A percentile compares a stretch with the other conserved stretches of the same genome.
Evolutionary conservation across 2,329 filamentous ascomycete genomes (phyloP).

Genomic region (Trichoderma sp.): DNA sequence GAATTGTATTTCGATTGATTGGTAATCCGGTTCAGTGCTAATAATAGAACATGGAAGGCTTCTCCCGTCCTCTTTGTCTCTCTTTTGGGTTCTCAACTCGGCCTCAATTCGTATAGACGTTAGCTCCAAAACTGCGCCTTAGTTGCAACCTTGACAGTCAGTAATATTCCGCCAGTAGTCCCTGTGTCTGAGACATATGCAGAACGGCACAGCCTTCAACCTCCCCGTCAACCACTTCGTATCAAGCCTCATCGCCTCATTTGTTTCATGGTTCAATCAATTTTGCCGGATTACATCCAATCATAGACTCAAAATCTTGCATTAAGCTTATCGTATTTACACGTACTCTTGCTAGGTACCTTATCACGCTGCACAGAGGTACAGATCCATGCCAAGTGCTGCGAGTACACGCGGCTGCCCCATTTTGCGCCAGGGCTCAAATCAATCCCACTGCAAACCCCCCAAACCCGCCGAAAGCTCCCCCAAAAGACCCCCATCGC

Average conservation of each 20-base stretch:
- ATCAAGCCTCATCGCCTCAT: background rate
- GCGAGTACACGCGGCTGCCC: background rate
- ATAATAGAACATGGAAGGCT: background rate
- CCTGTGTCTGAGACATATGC: background rate
- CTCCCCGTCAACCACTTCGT: background rate
- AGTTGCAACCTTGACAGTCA: background rate
- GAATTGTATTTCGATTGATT: background rate
- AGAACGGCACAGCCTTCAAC: background rate
- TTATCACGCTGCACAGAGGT: background rate
- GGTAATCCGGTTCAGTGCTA: background rate
- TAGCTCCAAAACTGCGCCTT: constrained; percentile 1
- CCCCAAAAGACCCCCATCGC: background rate
- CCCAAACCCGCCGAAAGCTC: background rate
- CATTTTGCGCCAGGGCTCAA: background rate
- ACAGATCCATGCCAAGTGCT: background rate
- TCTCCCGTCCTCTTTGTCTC: background rate
- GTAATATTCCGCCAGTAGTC: background rate
- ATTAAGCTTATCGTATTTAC: background rate
- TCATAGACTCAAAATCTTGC: background rate
- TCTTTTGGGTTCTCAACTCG: background rate
- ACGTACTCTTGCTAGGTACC: background rate
- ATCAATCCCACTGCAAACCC: background rate
- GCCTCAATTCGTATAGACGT: background rate
- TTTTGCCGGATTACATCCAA: background rate
- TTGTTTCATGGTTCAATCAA: background rate